Evolutionary conservation across 306 rosid species (phyloP), one percentile per base, ranked within the genome.

Genomic region (Cucurbita moschata): DNA sequence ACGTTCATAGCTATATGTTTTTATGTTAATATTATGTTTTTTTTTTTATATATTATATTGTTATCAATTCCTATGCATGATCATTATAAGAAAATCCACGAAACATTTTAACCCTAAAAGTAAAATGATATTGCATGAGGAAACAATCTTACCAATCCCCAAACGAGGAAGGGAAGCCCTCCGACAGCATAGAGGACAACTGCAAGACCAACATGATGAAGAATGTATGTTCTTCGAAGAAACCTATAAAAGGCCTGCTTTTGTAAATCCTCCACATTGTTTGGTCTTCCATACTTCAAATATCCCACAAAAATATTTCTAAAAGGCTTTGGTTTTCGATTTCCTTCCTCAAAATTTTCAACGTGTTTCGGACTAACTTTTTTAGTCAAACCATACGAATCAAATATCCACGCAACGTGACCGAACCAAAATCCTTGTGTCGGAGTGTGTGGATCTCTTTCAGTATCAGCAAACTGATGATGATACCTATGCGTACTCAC

Each of bases 401-500:
- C 97, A 77, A 90, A 88, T 13, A 90, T 74, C 98, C 97, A 93
- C 75, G 85, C 83, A 76, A 88, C 85, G 75, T 93, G 98, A 54
- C 98, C 88, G 64, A 78, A 90, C 96, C 96, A 93, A 79, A 93
- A 88, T 40, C 98, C 98, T 83, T 87, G 94, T 13, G 19, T 57
- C 12, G 98, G 98, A 81, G 92, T 93, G 78, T 93, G 97, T 61
- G 98, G 98, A 68, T 93, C 98, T 84, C 83, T 87, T 40, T 88
- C 96, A 43, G 97, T 84, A 81, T 90, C 98, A 75, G 88, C 88
- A 59, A 88, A 93, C 63, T 88, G 97, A 84, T 93, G 98, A 39
- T 93, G 98, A 81, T 87, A 90, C 72, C 98, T 90, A 75, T 93
- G 98, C 23, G 91, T 87, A 81, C 97, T 90, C 49, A 93, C 98